These are phyloP conservation scores for Rhinocladiella mackenziei DNA, from an alignment of 2,329 filamentous ascomycete genomes.

Conservation along the genomic window DNA sequence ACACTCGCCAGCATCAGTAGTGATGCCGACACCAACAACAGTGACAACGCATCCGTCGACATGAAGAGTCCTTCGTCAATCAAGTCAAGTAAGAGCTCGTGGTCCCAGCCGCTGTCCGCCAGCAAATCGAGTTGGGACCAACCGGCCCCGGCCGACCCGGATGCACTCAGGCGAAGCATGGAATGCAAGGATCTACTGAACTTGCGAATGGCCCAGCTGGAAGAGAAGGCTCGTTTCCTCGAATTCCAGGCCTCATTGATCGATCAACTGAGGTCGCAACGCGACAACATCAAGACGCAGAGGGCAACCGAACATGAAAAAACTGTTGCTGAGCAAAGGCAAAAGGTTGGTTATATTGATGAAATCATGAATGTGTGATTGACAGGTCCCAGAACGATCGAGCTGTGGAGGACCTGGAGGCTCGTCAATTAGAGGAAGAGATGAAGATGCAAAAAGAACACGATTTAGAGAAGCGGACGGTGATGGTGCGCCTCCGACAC, in stretches of 20 bases:
- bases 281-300: constrained; percentile 30
- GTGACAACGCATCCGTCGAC: constrained; percentile 12
- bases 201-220: constrained; percentile 25
- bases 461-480: constrained; percentile 41
- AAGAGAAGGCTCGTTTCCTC: constrained; percentile 29
- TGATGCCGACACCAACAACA: constrained; percentile 16
- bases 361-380: constrained; percentile 1
- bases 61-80: constrained; percentile 20
- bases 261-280: constrained; percentile 16
- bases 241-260: constrained; percentile 25
- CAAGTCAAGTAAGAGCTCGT: constrained; percentile 25
- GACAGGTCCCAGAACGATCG: constrained; percentile 35
- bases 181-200: constrained; percentile 25
- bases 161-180: constrained; percentile 24
- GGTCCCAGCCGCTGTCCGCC: constrained; percentile 17
- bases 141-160: constrained; percentile 14
- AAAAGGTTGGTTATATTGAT: constrained; percentile 34
- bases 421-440: constrained; percentile 43
- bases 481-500: constrained; percentile 43
- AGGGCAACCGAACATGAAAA: constrained; percentile 33
- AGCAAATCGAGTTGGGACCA: constrained; percentile 17
- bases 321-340: constrained; percentile 36
- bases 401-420: constrained; percentile 39
- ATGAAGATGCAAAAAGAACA: constrained; percentile 45
- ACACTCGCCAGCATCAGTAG: constrained; percentile 23